Evolutionary conservation across 2,329 filamentous ascomycete species (phyloP).

Genomic region (Claviceps maximensis): DNA sequence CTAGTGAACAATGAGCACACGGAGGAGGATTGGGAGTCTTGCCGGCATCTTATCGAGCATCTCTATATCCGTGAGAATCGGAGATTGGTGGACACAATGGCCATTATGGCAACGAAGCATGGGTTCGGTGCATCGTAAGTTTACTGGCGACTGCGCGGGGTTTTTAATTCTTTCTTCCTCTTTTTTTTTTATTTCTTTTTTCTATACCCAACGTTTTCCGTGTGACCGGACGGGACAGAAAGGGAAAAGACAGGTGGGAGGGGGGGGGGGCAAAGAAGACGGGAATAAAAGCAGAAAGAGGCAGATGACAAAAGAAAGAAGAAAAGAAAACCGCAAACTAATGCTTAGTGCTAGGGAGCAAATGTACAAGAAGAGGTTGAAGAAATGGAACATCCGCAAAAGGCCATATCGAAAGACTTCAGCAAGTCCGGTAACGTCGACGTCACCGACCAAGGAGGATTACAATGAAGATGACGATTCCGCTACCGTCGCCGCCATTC

Average conservation of each 20-base stretch:
- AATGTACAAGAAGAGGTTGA: conserved; percentile 27
- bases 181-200: no score
- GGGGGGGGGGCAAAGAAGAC: no score
- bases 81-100: conserved; percentile 24
- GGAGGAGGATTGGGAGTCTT: conserved; percentile 22
- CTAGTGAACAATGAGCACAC: conserved; percentile 21
- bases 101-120: conserved; percentile 20
- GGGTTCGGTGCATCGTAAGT: conserved; percentile 26
- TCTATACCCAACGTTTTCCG: no score
- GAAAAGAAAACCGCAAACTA: not conserved
- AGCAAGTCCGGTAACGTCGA: conserved; percentile 1
- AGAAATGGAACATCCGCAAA: conserved; percentile 26
- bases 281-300: not conserved
- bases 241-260: no score
- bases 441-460: conserved; percentile 1
- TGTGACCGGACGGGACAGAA: not conserved
- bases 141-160: not conserved
- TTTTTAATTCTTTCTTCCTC: no score
- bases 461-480: not conserved
- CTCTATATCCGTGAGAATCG: conserved; percentile 23
- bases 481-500: no score
- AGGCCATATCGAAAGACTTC: conserved; percentile 19
- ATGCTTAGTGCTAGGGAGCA: conserved; percentile 16
- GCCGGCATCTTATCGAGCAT: conserved; percentile 18
- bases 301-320: no score